Percentiles rank a stretch among this genome's conserved stretches.
These are phyloP conservation scores for Botrytis aclada DNA, from an alignment of 2,329 filamentous ascomycete species.

Conservation along the genomic window DNA sequence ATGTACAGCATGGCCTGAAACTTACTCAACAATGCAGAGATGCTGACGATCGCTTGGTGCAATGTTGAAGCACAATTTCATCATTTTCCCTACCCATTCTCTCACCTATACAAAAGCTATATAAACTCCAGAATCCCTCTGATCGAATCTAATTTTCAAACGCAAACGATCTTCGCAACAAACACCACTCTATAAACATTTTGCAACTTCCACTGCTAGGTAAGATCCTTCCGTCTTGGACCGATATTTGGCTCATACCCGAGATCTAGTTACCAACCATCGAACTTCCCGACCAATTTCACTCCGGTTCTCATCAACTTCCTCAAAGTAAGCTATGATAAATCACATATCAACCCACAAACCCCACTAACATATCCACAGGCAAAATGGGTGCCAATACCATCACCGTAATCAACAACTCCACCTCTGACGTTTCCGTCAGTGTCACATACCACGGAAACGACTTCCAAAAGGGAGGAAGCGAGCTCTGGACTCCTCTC, in stretches of 20 bases:
- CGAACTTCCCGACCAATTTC: neutral
- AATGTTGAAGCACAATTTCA: neutral
- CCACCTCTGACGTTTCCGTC: neutral
- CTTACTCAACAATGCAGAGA: neutral
- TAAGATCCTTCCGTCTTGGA: neutral
- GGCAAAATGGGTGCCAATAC: conserved; percentile 8
- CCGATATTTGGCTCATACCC: neutral
- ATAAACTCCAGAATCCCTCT: conserved; percentile 4
- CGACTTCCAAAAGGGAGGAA: conserved; percentile 16
- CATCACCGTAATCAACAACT: conserved; percentile 15
- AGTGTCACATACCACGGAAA: neutral
- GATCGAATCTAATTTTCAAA: neutral
- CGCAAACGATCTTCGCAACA: neutral
- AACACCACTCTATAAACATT: neutral
- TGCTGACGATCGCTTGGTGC: neutral
- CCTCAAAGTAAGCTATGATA: neutral
- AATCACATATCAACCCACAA: neutral
- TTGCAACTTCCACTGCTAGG: neutral
- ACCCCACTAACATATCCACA: neutral
- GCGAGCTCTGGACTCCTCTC: neutral
- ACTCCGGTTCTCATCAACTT: neutral
- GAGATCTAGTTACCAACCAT: neutral
- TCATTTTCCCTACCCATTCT: neutral
- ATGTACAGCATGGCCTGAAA: neutral
- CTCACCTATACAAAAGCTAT: conserved; percentile 5